phyloP scores from a whole-genome alignment of 1,284 basidiomycete species.

The Stygiomarasmius scandens region DNA sequence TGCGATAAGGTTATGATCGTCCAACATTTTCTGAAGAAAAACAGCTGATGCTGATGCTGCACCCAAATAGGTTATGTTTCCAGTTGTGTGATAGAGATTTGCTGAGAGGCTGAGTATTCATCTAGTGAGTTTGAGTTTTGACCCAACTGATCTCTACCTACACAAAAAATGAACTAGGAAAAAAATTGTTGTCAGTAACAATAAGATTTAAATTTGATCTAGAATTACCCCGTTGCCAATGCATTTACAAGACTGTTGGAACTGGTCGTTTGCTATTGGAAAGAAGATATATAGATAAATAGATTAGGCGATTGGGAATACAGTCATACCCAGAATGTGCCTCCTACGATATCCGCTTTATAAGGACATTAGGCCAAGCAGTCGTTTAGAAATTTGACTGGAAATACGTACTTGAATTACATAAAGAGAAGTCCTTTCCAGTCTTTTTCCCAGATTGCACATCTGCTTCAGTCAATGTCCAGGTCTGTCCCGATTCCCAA shows the following conservation, averaged over 20 bases:
- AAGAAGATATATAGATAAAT: background rate
- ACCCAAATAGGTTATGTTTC: conserved; percentile 11
- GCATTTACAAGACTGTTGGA: background rate
- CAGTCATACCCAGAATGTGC: conserved; percentile 1
- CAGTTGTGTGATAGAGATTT: conserved; percentile 7
- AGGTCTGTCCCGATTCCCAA: conserved; percentile 1
- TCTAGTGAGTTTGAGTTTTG: background rate
- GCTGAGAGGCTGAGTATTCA: conserved; percentile 15
- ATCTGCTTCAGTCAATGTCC: conserved; percentile 1
- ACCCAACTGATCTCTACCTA: background rate
- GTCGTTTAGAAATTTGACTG: background rate
- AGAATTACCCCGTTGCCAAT: conserved; percentile 6
- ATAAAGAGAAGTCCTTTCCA: conserved; percentile 1
- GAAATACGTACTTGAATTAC: conserved; percentile 1
- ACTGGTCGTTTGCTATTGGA: background rate
- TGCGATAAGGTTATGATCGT: conserved; percentile 5
- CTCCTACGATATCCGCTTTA: background rate
- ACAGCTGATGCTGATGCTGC: conserved; percentile 11
- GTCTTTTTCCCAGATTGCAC: background rate
- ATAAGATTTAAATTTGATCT: background rate
- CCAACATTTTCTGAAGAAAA: conserved; percentile 10
- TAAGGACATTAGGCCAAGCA: background rate
- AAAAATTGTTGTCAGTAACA: background rate
- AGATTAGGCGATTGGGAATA: no score
- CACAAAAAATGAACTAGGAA: conserved; percentile 2